Evolutionary conservation across 306 rosid species (phyloP), one percentile per base, ranked within the genome.

Genomic region (Vachellia collinsii): DNA sequence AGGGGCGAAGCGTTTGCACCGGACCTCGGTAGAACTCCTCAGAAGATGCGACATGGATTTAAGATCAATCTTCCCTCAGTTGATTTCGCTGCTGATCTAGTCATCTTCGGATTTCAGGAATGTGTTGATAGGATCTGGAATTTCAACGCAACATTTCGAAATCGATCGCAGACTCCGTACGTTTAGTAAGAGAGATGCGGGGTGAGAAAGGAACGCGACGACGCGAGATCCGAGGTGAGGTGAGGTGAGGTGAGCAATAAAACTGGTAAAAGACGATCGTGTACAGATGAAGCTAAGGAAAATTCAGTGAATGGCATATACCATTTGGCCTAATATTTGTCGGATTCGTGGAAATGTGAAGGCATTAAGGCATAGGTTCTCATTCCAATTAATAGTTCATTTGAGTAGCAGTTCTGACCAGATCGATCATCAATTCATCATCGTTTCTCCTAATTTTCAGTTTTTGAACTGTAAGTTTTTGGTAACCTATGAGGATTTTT

Each of bases 91-190:
- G 91, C 86, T 12, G 98, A 95, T 87, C 92, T 97, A n/a, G 90
- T 95, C 61, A 88, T 95, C 43, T 88, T 97, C 77, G 97, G 95
- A 74, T 97, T 97, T 17, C 97, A 93, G 78, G 97, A 94, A 77
- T 94, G 99, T 56, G 94, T 85, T 46, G 90, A 89, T 42, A 89
- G 97, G 85, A 90, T 94, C 68, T 94, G 97, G 94, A 90, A 94
- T 84, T 94, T 94, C 84, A 29, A 80, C 97, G 12, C 92, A 91
- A 84, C 95, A 97, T 51, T 69, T 95, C 79, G 93, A 95, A 87
- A 90, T 83, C 9, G 97, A 89, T 78, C 85, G 85, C 13, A 87
- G 94, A 84, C 88, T 56, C 16, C 83, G 90, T 11, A 92, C 94
- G 53, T 46, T 80, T 39, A 20, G 3, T 0, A n/a, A 91, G 89